Evolutionary conservation across 306 rosid genomes (phyloP).

Genomic region (Psophocarpus tetragonolobus): DNA sequence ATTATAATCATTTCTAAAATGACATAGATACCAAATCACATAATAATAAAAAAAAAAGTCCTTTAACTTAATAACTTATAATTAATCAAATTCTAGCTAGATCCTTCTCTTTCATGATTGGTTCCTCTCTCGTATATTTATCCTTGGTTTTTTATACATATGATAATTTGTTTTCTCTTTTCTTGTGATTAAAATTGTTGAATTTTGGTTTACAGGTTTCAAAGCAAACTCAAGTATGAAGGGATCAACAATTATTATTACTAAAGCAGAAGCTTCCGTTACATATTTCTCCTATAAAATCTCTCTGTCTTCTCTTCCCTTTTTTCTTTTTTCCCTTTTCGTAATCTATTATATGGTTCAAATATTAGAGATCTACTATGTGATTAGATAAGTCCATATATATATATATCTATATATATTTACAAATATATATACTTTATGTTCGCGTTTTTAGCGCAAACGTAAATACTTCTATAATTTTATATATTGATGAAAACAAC

Average conservation of each 20-base stretch:
- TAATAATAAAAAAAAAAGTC: too few species aligned
- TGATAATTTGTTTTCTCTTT: not conserved
- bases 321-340: not conserved
- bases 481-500: slow-evolving; percentile 7
- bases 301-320: not conserved
- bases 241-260: slow-evolving; percentile 27
- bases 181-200: not conserved
- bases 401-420: not conserved
- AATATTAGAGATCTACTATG: slow-evolving; percentile 34
- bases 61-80: too few species aligned
- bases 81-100: too few species aligned
- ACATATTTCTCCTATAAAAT: slow-evolving; percentile 29
- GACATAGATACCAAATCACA: too few species aligned
- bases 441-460: not conserved
- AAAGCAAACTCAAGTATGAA: slow-evolving; percentile 44
- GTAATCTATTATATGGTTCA: slow-evolving; percentile 28
- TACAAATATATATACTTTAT: slow-evolving; percentile 20
- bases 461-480: not conserved
- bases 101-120: too few species aligned
- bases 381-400: slow-evolving; percentile 44
- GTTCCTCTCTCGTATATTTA: too few species aligned
- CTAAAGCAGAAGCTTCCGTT: slow-evolving; percentile 37
- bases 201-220: slow-evolving; percentile 52
- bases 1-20: too few species aligned
- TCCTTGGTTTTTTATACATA: too few species aligned